Conservation (phyloP, 2,329 filamentous ascomycete species). For the Zopfia rhizophila region DNA sequence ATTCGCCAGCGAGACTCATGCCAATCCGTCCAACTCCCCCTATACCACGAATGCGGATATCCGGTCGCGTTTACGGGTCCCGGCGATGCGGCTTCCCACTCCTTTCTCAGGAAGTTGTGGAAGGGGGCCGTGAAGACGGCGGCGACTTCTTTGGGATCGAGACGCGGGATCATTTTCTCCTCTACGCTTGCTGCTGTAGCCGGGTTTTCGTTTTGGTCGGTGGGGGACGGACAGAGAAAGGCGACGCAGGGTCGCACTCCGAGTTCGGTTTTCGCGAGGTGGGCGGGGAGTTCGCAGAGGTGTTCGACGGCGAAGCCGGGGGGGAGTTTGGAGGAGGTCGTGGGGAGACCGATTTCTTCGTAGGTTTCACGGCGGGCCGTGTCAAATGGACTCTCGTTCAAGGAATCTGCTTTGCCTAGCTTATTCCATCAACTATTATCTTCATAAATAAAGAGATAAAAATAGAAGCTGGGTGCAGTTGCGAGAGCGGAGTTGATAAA, state of each 20-base stretch:
- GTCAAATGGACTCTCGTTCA: constrained; percentile 71
- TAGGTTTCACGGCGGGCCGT: constrained; percentile 89
- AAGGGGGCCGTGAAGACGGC: constrained; percentile 93
- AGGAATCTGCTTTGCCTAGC: constrained; percentile 65
- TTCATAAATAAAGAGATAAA: too few relatives aligned
- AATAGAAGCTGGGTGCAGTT: too few relatives aligned
- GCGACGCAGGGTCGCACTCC: constrained; percentile 62
- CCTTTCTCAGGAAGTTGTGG: constrained; percentile 76
- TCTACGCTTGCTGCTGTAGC: constrained; percentile 58
- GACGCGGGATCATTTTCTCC: constrained; percentile 77
- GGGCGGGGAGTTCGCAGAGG: constrained; percentile 79
- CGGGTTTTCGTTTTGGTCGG: constrained; percentile 17
- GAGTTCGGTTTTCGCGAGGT: constrained; percentile 62
- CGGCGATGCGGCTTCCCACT: constrained; percentile 65
- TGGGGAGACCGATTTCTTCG: constrained; percentile 91
- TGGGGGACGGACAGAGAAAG: constrained; percentile 65
- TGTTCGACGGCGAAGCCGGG: constrained; percentile 85
- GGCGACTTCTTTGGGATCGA: constrained; percentile 91
- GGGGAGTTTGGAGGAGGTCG: constrained; percentile 74
- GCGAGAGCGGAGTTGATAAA: neutral
- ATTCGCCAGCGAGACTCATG: constrained; percentile 82
- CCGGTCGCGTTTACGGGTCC: constrained; percentile 51
- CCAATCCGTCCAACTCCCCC: constrained; percentile 83
- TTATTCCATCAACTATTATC: too few relatives aligned
- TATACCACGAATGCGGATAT: constrained; percentile 77